A percentile compares a stretch with the other conserved stretches of the same genome.
These are phyloP conservation scores for Trichosporon ovoides DNA, from an alignment of 1,284 basidiomycete species.

Conservation along the genomic window DNA sequence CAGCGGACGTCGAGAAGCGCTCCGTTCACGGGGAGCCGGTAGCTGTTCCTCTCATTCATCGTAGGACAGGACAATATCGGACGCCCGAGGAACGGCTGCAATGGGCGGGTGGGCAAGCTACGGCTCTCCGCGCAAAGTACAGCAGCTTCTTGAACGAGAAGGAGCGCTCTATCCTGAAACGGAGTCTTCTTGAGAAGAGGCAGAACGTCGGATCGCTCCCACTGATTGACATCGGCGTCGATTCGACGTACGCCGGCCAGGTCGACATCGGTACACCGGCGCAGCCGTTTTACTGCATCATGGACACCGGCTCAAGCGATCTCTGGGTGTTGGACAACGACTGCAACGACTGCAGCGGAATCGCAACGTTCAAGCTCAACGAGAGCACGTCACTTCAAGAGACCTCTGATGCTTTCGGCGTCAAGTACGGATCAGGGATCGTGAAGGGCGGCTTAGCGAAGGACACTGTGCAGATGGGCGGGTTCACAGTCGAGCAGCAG, in stretches of 20 bases:
- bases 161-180: slow-evolving; percentile 16
- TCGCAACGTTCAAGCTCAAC: slow-evolving; percentile 30
- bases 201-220: slow-evolving; percentile 1
- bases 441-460: slow-evolving; percentile 64
- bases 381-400: slow-evolving; percentile 32
- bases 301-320: slow-evolving; percentile 55
- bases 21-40: slow-evolving; percentile 5
- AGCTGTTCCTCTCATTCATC: slow-evolving; percentile 19
- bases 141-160: slow-evolving; percentile 26
- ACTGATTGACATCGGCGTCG: slow-evolving; percentile 34
- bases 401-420: slow-evolving; percentile 54
- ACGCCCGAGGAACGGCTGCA: slow-evolving; percentile 21
- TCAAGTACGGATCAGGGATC: slow-evolving; percentile 75
- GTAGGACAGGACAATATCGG: slow-evolving; percentile 26
- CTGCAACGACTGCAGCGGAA: slow-evolving; percentile 35
- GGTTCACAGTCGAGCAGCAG: slow-evolving; percentile 67
- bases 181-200: slow-evolving; percentile 12
- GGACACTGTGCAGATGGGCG: slow-evolving; percentile 74
- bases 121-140: slow-evolving; percentile 35
- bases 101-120: slow-evolving; percentile 35
- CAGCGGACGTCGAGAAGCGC: slow-evolving; percentile 5
- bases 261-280: slow-evolving; percentile 48
- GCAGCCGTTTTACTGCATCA: slow-evolving; percentile 50
- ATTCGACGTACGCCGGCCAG: slow-evolving; percentile 41
- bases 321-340: slow-evolving; percentile 49